phyloP scores from a whole-genome alignment of 2,329 filamentous ascomycete genomes.

The Exophiala xenobiotica region DNA sequence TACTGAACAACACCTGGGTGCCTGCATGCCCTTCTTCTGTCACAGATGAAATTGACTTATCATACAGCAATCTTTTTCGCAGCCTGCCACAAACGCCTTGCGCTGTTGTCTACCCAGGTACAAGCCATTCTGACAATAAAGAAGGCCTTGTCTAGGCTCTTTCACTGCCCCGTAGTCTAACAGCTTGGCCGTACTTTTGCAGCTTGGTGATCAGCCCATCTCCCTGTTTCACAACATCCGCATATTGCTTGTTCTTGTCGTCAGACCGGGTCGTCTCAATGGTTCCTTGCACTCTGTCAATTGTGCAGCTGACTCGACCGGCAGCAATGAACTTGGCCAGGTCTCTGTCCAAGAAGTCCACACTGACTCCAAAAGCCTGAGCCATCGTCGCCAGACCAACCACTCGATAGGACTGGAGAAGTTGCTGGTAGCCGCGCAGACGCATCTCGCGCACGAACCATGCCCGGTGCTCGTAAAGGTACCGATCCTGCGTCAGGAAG shows the following conservation, averaged over 20 bases:
- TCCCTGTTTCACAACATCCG: conserved; percentile 94
- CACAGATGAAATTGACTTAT: not conserved
- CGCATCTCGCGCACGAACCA: conserved; percentile 99
- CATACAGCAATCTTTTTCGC: not conserved
- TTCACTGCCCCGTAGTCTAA: conserved; percentile 91
- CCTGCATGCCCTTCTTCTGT: conserved; percentile 3
- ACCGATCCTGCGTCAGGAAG: conserved; percentile 91
- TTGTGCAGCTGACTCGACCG: conserved; percentile 91
- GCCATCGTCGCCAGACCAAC: conserved; percentile 98
- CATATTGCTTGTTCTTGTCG: conserved; percentile 99
- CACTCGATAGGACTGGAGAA: conserved; percentile 94
- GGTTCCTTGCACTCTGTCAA: conserved; percentile 92
- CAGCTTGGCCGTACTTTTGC: conserved; percentile 97
- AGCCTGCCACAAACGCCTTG: conserved; percentile 15
- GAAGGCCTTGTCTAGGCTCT: conserved; percentile 68
- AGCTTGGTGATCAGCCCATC: conserved; percentile 98
- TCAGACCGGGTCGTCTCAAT: conserved; percentile 98
- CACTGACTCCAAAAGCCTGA: conserved; percentile 90
- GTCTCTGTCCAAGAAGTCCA: conserved; percentile 95
- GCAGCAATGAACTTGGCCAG: conserved; percentile 95
- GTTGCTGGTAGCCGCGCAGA: conserved; percentile 90
- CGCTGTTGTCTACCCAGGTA: too few relatives aligned
- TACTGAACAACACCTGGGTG: conserved; percentile 4
- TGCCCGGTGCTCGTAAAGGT: conserved; percentile 89
- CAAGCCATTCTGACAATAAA: too few relatives aligned